Percentiles rank a stretch among this genome's conserved stretches.
phyloP scores from a whole-genome alignment of 208 protist species.

The Trypanosoma lewisi region DNA sequence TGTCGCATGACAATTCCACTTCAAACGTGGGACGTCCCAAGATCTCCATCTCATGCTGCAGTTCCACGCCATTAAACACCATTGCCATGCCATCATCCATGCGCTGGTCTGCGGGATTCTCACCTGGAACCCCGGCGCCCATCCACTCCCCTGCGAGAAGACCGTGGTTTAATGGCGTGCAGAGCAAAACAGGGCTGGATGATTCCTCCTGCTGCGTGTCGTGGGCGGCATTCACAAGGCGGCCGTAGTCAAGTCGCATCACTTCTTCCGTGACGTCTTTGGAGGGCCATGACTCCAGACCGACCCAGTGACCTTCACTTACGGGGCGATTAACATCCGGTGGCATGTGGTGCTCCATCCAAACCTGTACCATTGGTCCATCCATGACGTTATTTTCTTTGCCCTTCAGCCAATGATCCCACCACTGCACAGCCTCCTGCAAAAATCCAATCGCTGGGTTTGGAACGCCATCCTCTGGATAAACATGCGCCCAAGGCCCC shows the following conservation, averaged over 20 bases:
- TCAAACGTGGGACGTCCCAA: constrained; percentile 47
- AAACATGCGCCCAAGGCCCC: constrained; percentile 64
- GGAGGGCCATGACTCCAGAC: constrained; percentile 36
- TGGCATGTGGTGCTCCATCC: constrained; percentile 44
- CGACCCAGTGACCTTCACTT: constrained; percentile 47
- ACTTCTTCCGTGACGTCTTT: constrained; percentile 16
- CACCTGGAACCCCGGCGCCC: constrained; percentile 50
- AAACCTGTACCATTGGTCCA: constrained; percentile 45
- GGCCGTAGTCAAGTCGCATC: constrained; percentile 8
- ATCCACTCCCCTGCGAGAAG: constrained; percentile 64
- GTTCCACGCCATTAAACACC: constrained; percentile 38
- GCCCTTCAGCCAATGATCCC: constrained; percentile 48
- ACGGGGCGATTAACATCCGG: constrained; percentile 44
- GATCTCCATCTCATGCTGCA: constrained; percentile 30
- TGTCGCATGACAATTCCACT: constrained; percentile 44
- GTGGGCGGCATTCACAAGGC: constrained; percentile 22
- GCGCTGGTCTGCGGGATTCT: constrained; percentile 58
- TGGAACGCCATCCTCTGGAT: constrained; percentile 57
- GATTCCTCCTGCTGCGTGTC: constrained; percentile 12
- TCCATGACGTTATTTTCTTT: constrained; percentile 34
- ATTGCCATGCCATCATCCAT: constrained; percentile 66
- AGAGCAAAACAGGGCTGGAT: constrained; percentile 28
- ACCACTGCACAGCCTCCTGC: constrained; percentile 53
- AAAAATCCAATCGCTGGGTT: constrained; percentile 59
- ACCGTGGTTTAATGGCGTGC: constrained; percentile 62